phyloP scores from a whole-genome alignment of 768 basidiomycete species.

The Leccinellum rugosiceps region DNA sequence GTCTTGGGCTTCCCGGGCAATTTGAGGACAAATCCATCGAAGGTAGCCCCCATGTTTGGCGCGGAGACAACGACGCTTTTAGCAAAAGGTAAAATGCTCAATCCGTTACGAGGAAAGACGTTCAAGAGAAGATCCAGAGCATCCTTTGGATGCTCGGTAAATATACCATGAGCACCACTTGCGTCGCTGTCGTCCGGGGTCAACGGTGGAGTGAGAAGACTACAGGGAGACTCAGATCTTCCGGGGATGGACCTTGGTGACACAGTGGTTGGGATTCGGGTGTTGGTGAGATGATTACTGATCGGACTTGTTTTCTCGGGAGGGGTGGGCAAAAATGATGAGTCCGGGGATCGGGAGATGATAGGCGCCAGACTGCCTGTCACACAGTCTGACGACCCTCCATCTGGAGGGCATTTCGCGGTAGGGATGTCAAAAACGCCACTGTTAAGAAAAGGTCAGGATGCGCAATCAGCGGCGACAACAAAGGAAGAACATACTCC shows the following conservation, averaged over 20 bases:
- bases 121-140: slow-evolving; percentile 76
- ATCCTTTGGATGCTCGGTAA: slow-evolving; percentile 50
- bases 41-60: slow-evolving; percentile 62
- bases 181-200: slow-evolving; percentile 69
- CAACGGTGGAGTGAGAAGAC: slow-evolving; percentile 68
- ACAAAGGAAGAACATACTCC: slow-evolving; percentile 52
- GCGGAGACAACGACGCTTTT: slow-evolving; percentile 72
- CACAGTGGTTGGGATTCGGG: slow-evolving; percentile 28
- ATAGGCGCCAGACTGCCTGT: slow-evolving; percentile 83
- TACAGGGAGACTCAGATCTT: slow-evolving; percentile 37
- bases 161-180: slow-evolving; percentile 38
- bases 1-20: slow-evolving; percentile 69
- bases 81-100: slow-evolving; percentile 66
- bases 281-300: slow-evolving; percentile 15
- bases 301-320: slow-evolving; percentile 21
- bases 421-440: slow-evolving; percentile 94
- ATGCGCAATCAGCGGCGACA: not conserved
- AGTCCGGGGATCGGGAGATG: slow-evolving; percentile 43
- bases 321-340: slow-evolving; percentile 31
- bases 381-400: slow-evolving; percentile 96
- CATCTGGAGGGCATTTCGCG: slow-evolving; percentile 89
- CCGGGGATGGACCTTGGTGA: slow-evolving; percentile 43
- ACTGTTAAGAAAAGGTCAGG: slow-evolving; percentile 42
- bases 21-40: slow-evolving; percentile 77
- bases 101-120: slow-evolving; percentile 71